A percentile compares a stretch with the other conserved stretches of the same genome.
phyloP scores from a whole-genome alignment of 148 eudicot species.

The Simmondsia chinensis region DNA sequence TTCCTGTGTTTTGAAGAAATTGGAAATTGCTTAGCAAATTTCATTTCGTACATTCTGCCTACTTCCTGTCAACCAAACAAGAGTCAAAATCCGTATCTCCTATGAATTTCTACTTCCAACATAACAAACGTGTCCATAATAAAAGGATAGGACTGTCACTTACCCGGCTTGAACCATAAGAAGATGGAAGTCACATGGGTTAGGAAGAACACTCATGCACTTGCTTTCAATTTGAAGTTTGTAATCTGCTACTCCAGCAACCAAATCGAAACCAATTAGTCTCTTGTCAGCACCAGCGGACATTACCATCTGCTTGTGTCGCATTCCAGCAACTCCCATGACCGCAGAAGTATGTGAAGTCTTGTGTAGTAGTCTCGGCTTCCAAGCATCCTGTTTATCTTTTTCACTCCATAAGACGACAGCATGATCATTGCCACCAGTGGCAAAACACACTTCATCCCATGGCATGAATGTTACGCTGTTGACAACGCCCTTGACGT shows the following conservation, averaged over 20 bases:
- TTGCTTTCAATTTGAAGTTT: slow-evolving; percentile 87
- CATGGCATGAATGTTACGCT: slow-evolving; percentile 83
- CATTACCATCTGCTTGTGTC: slow-evolving; percentile 59
- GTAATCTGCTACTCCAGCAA: slow-evolving; percentile 62
- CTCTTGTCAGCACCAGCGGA: slow-evolving; percentile 91
- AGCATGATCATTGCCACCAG: slow-evolving; percentile 96
- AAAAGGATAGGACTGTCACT: too few relatives aligned
- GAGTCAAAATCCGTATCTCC: too few relatives aligned
- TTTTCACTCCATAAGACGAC: slow-evolving; percentile 72
- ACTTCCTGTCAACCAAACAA: too few relatives aligned
- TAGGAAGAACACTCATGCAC: slow-evolving; percentile 95
- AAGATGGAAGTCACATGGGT: slow-evolving; percentile 90
- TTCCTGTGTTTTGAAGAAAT: too few relatives aligned
- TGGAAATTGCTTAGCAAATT: too few relatives aligned
- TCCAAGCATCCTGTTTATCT: slow-evolving; percentile 56
- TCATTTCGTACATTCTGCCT: too few relatives aligned
- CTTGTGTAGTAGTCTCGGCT: slow-evolving; percentile 65
- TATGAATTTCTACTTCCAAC: too few relatives aligned
- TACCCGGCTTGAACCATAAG: slow-evolving; percentile 99
- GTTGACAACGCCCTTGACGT: slow-evolving; percentile 82
- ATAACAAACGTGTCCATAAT: too few relatives aligned
- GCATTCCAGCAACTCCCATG: slow-evolving; percentile 98
- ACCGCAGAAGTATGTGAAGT: slow-evolving; percentile 80
- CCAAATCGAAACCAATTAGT: slow-evolving; percentile 69
- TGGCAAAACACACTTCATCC: slow-evolving; percentile 64